Conservation (phyloP, 2,329 filamentous ascomycete species). For the Scolecobasidium constrictum region DNA sequence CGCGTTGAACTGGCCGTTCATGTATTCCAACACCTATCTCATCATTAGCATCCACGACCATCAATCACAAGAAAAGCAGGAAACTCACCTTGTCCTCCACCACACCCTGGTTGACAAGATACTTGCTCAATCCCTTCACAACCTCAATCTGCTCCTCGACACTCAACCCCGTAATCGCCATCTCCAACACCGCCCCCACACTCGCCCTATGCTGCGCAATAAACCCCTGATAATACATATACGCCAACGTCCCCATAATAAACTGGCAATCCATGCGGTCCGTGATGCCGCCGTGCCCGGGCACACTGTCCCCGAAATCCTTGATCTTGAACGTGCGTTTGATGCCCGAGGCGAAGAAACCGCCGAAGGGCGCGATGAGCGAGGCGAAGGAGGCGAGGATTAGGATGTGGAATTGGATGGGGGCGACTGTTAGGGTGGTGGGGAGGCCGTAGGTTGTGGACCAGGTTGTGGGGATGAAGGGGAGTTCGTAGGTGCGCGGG, state of each 20-base stretch:
- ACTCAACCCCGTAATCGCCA: conserved; percentile 78
- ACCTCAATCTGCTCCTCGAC: conserved; percentile 83
- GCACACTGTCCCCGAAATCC: conserved; percentile 97
- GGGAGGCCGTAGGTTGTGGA: conserved; percentile 55
- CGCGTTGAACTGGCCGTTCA: conserved; percentile 13
- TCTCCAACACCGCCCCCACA: conserved; percentile 80
- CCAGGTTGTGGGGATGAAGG: conserved; percentile 44
- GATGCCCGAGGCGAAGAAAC: conserved; percentile 94
- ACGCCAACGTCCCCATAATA: conserved; percentile 98
- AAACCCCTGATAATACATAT: conserved; percentile 98
- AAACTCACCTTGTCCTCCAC: conserved; percentile 40
- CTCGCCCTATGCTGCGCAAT: conserved; percentile 80
- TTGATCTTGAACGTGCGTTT: conserved; percentile 99
- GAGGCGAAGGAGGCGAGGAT: conserved; percentile 89
- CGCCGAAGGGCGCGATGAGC: conserved; percentile 91
- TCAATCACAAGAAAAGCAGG: too few relatives aligned
- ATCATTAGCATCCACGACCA: background rate
- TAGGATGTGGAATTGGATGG: conserved; percentile 89
- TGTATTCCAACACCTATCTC: conserved; percentile 13
- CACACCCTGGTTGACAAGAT: conserved; percentile 52
- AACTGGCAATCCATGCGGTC: conserved; percentile 99
- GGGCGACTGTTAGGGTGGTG: conserved; percentile 65
- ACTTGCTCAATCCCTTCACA: conserved; percentile 50
- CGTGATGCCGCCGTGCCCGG: conserved; percentile 94
- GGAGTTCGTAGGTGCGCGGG: conserved; percentile 62